Conservation (phyloP, 2,329 filamentous ascomycete species). For the Blastomyces parvus region DNA sequence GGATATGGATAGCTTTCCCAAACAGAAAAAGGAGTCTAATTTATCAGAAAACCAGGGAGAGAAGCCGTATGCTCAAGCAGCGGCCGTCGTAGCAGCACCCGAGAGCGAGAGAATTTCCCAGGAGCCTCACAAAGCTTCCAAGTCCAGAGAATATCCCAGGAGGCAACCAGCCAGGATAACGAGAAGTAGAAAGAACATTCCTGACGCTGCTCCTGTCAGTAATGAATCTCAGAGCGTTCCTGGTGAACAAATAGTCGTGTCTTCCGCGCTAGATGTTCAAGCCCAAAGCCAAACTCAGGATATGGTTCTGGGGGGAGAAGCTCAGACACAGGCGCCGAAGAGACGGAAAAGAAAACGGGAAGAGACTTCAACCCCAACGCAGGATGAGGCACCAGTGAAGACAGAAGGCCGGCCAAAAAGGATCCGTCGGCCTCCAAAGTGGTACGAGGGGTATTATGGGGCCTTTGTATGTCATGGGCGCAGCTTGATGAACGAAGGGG, state of each 20-base stretch:
- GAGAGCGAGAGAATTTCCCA: neutral
- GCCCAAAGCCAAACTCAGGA: neutral
- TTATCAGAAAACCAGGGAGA: neutral
- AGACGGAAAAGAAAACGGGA: neutral
- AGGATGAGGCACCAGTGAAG: neutral
- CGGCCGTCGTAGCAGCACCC: neutral
- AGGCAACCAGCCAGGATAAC: neutral
- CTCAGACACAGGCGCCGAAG: neutral
- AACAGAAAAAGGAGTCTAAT: neutral
- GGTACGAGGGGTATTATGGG: neutral
- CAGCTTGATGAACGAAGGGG: neutral
- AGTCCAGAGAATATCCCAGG: neutral
- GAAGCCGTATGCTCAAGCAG: neutral
- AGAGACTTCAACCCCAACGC: neutral
- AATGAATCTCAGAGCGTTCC: no score
- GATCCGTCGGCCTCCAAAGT: neutral
- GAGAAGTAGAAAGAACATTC: neutral
- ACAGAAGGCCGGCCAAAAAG: neutral
- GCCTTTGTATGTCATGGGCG: neutral
- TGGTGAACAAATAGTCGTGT: neutral
- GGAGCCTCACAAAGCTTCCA: neutral
- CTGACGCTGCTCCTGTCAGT: neutral
- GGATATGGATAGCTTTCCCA: neutral
- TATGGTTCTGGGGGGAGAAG: neutral
- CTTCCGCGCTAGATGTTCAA: no score